phyloP scores from a whole-genome alignment of 2,329 filamentous ascomycete species.

The Tetracladium maxilliforme region DNA sequence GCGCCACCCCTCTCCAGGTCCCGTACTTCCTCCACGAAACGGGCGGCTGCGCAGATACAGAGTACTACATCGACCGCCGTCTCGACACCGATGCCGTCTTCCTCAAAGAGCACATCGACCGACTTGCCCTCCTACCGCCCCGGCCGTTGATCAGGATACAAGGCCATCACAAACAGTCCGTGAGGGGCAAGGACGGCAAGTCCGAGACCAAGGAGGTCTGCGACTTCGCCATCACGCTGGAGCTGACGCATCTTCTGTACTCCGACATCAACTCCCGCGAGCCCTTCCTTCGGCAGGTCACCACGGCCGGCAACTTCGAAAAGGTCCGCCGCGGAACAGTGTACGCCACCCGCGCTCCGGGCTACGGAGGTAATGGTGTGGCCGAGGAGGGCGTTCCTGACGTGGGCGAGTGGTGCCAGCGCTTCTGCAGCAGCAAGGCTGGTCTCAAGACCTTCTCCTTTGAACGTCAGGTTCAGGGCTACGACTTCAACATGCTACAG shows the following conservation, averaged over 20 bases:
- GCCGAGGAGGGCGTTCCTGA: conserved; percentile 8
- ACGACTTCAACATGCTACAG: conserved; percentile 40
- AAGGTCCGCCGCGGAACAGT: conserved; percentile 51
- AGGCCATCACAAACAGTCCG: conserved; percentile 34
- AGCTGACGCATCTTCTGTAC: conserved; percentile 43
- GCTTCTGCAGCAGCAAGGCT: conserved; percentile 43
- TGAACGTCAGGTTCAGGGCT: conserved; percentile 37
- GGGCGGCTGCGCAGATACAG: conserved; percentile 17
- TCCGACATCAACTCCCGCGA: conserved; percentile 18
- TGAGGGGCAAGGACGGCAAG: conserved; percentile 25
- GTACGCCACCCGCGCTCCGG: conserved; percentile 32
- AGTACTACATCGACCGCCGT: conserved; percentile 26
- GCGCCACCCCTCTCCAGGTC: conserved; percentile 2
- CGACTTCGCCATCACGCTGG: conserved; percentile 45
- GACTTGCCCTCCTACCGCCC: conserved; percentile 31
- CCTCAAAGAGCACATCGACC: conserved; percentile 27
- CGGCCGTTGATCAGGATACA: conserved; percentile 34
- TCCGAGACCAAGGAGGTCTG: conserved; percentile 28
- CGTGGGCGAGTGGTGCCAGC: conserved; percentile 42
- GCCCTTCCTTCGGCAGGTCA: conserved; percentile 26
- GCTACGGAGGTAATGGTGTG: conserved; percentile 15
- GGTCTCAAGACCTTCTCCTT: conserved; percentile 41
- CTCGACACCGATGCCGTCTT: conserved; percentile 27
- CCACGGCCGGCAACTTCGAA: conserved; percentile 40
- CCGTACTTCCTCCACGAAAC: conserved; percentile 7